These are phyloP conservation scores for Aspergillus incahuasiensis DNA, from an alignment of 495 filamentous ascomycete genomes.

Conservation along the genomic window DNA sequence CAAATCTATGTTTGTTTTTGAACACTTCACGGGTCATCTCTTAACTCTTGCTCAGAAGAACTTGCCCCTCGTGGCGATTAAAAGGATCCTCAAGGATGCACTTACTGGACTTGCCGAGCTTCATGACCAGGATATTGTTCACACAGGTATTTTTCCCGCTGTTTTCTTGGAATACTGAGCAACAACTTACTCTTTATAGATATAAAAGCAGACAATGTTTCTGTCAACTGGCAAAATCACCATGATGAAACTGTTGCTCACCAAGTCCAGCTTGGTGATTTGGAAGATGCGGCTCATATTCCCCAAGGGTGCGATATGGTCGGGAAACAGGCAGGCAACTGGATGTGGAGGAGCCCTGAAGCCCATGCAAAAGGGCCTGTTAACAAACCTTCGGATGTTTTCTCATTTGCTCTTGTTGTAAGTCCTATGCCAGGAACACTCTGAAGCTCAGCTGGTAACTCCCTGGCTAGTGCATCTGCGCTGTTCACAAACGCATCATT, in stretches of 20 bases:
- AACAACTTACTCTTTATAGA: slow-evolving; percentile 14
- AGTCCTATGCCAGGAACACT: slow-evolving; percentile 22
- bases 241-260: slow-evolving; percentile 28
- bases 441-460: too few species aligned
- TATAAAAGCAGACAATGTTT: slow-evolving; percentile 32
- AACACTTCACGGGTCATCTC: slow-evolving; percentile 33
- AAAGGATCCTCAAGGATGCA: slow-evolving; percentile 41
- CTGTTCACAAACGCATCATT: slow-evolving; percentile 24
- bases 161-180: slow-evolving; percentile 8
- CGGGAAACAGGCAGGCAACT: slow-evolving; percentile 33
- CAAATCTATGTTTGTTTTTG: slow-evolving; percentile 43
- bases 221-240: slow-evolving; percentile 21
- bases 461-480: slow-evolving; percentile 25
- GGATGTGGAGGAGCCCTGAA: slow-evolving; percentile 41
- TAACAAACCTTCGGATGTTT: slow-evolving; percentile 38
- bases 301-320: slow-evolving; percentile 24
- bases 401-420: slow-evolving; percentile 42
- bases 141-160: slow-evolving; percentile 27
- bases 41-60: slow-evolving; percentile 39
- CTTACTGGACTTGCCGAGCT: slow-evolving; percentile 40
- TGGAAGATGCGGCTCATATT: slow-evolving; percentile 46
- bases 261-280: slow-evolving; percentile 34
- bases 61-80: slow-evolving; percentile 30
- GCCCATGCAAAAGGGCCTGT: slow-evolving; percentile 31
- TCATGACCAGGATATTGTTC: slow-evolving; percentile 34